Evolutionary conservation across 768 basidiomycete species (phyloP), one percentile per base, ranked within the genome.

Genomic region (Lentinus tigrinus): DNA sequence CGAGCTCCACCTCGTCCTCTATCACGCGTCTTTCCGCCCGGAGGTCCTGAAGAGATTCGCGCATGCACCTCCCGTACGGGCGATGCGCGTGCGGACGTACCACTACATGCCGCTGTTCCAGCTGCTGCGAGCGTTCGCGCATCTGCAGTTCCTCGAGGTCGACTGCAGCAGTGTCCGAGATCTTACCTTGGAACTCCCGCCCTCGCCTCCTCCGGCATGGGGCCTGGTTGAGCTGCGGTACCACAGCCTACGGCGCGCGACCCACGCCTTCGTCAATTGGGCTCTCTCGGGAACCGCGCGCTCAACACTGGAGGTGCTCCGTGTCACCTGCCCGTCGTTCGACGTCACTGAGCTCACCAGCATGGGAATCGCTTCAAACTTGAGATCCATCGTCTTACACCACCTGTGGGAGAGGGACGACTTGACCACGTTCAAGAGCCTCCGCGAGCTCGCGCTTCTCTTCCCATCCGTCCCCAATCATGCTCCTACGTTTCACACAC

Each of bases 221-320:
- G 36, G 51, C 36, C 57, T 58, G 9, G 44, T 50, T 16, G 57
- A 58, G 50, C 46, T 58, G 43, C 57, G 57, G 43, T 58, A 58
- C 51, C 27, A 26, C 24, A 58, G 47, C 46, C 31, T 48, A 1
- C 56, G 42, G 13, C 56, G 56, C 16, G 49, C 23, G 19, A 37
- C 56, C 49, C 49, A 52, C 34, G 34, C 14, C 14, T 47, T 57
- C 34, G 48, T 57, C 17, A 50, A 46, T 34, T 57, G 56, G 56
- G 56, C 56, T 5, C 37, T 57, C 14, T 51, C 48, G 10, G 56
- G 56, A 3, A 39, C 56, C 23, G 56, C 49, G 34, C 49, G 56
- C 21, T 31, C 43, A 3, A 43, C 56, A 19, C 34, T 57, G 3
- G 56, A 57, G 49, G 56, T 27, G 19, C 50, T 57, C 11, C 56